phyloP scores from a whole-genome alignment of 2,329 filamentous ascomycete species.

The Onygena corvina region DNA sequence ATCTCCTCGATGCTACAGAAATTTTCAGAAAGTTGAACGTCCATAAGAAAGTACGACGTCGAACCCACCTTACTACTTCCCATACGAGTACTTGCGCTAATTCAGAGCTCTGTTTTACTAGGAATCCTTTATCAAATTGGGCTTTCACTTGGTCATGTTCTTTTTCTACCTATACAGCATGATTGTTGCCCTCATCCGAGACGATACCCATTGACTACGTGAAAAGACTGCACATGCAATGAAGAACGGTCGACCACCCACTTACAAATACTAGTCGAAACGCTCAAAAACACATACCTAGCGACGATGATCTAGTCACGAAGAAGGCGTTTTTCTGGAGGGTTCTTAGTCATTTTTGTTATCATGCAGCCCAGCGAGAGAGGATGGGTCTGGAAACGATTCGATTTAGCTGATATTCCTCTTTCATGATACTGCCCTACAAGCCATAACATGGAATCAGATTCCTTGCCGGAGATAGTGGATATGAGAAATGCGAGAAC shows the following conservation, averaged over 20 bases:
- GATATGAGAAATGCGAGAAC: conserved; percentile 5
- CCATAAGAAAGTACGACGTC: conserved; percentile 72
- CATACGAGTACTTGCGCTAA: neutral
- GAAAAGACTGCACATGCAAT: conserved; percentile 30
- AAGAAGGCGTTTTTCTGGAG: conserved; percentile 2
- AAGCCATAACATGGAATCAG: neutral
- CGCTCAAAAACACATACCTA: neutral
- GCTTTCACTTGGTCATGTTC: conserved; percentile 98
- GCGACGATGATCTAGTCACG: neutral
- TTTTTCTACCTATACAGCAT: conserved; percentile 99
- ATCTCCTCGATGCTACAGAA: conserved; percentile 92
- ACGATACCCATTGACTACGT: conserved; percentile 66
- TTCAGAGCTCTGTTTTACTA: conserved; percentile 27
- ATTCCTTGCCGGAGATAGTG: neutral
- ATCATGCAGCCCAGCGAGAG: neutral
- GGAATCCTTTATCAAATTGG: conserved; percentile 99
- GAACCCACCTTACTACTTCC: conserved; percentile 6
- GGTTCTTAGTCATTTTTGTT: neutral
- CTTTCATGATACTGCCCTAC: conserved; percentile 1
- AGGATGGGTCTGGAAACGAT: neutral
- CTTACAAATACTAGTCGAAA: conserved; percentile 6
- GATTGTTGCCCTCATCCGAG: conserved; percentile 91
- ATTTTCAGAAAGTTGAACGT: conserved; percentile 99
- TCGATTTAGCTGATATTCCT: neutral
- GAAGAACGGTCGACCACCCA: conserved; percentile 23